Evolutionary conservation across 768 basidiomycete genomes (phyloP).

Genomic region (Xanthoconium stramineum): DNA sequence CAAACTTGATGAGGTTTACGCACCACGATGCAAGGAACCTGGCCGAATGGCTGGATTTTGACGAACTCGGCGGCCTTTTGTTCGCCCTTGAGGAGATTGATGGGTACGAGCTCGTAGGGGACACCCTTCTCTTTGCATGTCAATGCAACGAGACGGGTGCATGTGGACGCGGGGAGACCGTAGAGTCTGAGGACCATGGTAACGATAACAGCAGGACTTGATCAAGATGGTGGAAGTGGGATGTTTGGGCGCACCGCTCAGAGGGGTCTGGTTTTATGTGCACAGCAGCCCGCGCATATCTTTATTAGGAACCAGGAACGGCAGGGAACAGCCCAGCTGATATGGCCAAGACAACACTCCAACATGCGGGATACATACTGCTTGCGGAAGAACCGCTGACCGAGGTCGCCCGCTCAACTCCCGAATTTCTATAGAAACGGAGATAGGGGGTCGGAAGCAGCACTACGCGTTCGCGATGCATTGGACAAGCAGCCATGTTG

Average conservation of each 20-base stretch:
- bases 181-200: slow-evolving; percentile 38
- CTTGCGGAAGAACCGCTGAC: neutral
- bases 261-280: slow-evolving; percentile 2
- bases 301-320: no score
- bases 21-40: slow-evolving; percentile 46
- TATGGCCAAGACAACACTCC: no score
- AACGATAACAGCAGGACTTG: neutral
- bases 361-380: neutral
- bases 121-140: slow-evolving; percentile 55
- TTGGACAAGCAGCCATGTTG: neutral
- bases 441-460: neutral
- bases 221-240: neutral
- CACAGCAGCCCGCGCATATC: no score
- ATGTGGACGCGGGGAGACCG: slow-evolving; percentile 39
- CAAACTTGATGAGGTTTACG: neutral
- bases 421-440: neutral
- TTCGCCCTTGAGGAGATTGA: slow-evolving; percentile 43
- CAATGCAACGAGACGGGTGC: slow-evolving; percentile 49
- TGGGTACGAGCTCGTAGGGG: slow-evolving; percentile 46
- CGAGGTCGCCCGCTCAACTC: neutral
- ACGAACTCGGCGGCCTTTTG: slow-evolving; percentile 46
- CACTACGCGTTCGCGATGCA: neutral
- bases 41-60: slow-evolving; percentile 55
- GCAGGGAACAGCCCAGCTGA: no score
- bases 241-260: no score